Base-by-base conservation (phyloP, 1,284 basidiomycete genomes). In the Cryptococcus depauperatus region DNA sequence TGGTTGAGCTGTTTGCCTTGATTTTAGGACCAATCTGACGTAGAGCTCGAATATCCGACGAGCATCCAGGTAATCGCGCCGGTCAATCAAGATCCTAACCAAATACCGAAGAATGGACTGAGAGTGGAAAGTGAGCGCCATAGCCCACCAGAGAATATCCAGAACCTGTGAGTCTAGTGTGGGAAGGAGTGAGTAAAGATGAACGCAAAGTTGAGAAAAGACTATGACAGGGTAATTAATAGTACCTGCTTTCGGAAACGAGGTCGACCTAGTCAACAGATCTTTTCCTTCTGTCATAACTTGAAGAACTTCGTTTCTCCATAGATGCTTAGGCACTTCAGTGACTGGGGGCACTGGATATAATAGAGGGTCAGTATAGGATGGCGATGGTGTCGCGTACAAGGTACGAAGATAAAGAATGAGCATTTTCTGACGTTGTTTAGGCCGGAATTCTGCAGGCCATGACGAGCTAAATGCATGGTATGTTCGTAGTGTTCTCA, bases 71-170 rank as follows among this genome's bases (percentile, higher is more conserved):
- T 73, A 66, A 50, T 85, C 82, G 4, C 81, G 82, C 0, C 78
- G 75, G 5, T 81, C 75, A 41, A 80, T 77, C 7, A 85, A 72
- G 0, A 91, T 69, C 1, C 82, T 80, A 13, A 80, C 79, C 74
- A 93, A 82, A 66, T 92, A 85, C 0, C 89, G 81, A 46, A 87
- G 77, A 13, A 93, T 74, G 7, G 81, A 78, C 54, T 83, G 83
- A 1, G 86, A 91, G 61, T 93, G 90, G 74, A 95, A 93, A 0
- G 90, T 95, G 19, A 89, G 76, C 16, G 82, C 81, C 8, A 86
- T 90, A 1, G 87, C 83, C 86, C 88, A 90, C 84, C 88, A 91
- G 1, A 95, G 75, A 13, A 87, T 76, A 80, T 89, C 56, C 14
- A 59, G 54, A 5, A 54, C 42, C 39, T 56, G 43, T 45, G 42